Evolutionary conservation across 2,329 filamentous ascomycete species (phyloP), one percentile per base, ranked within the genome.

Genomic region (Colletotrichum lupini): DNA sequence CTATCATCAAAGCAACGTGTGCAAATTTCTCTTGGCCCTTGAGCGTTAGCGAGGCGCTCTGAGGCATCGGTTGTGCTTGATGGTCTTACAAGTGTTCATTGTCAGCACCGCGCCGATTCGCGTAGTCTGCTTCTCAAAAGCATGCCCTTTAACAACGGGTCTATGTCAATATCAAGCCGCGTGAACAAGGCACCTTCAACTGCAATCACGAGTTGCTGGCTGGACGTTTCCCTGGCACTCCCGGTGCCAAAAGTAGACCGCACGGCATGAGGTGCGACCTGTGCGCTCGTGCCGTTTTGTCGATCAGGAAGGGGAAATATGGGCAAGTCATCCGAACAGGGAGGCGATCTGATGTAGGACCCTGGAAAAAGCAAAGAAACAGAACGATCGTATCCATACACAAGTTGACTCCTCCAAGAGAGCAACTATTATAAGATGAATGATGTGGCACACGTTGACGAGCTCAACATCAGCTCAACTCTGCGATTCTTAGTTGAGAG

Each of bases 251-350:
- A 5, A 3, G 1, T 12, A 19, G 22, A 35, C 37, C 55, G 62
- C 68, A 52, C 32, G 26, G 56, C 63, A 14, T 67, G 19, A 35
- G 5, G 5, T 30, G 68, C 28, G 63, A 46, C 26, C 63, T 26
- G 63, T 61, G 63, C 68, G 28, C 63, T 4, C 2, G 4, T 52
- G 19, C n/a, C 24, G 5, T n/a, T 32, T 6, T 53, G 56, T 49
- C 62, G 46, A 71, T 58, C 46, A 26, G 14, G 19, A 3, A 67
- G 56, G 56, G 46, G 67, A 56, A 61, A 67, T 56, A 28, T 61
- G 63, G 56, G 26, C 22, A 55, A 24, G 35, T 28, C 49, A 22
- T 49, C 30, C 35, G 56, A 61, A 71, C 68, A 49, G 63, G 30
- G 42, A 52, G 30, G 46, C 63, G 35, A 61, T 49, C 56, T 57